Evolutionary conservation across 2,329 filamentous ascomycete genomes (phyloP), one percentile per base, ranked within the genome.

Genomic region (Aspergillus neotritici): DNA sequence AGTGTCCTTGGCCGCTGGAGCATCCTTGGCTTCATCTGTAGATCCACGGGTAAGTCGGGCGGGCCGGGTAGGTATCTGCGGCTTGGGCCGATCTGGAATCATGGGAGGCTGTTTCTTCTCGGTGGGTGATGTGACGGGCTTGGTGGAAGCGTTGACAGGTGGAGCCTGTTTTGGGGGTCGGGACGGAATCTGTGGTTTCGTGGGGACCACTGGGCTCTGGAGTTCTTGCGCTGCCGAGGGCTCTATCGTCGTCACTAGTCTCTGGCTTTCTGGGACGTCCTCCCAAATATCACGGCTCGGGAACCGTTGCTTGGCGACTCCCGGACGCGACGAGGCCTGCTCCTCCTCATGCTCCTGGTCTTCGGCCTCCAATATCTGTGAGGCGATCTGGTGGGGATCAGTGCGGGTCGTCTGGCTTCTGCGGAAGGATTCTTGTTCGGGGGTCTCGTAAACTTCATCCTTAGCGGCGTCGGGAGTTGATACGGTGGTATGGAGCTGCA

Each of bases 261-360:
- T 77, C 44, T 86, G 78, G 57, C 87, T 91, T 56, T 94, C 88
- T 1, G 91, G 91, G 0, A 80, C 83, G 63, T 97, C 91, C 69
- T 97, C 91, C 91, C 91, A 96, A 33, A 96, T 82, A 66, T 97
- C 91, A 42, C 82, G 82, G 62, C 90, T 95, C 0, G 91, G 91
- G 64, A 97, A 97, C 10, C 88, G 81, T 40, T 83, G 82, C 45
- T 80, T 73, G 16, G 57, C 34, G 53, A 77, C 61, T 12, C 71
- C 72, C 4, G 83, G 78, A 15, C 83, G 68, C 13, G 57, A 47
- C 12, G 65, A 56, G 32, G 40, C 28, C 32, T 55, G 55, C 16
- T 52, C 50, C 16, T 52, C 50, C 10, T 44, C 41, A 17, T 48
- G 50, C 8, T 44, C 41, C 17, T 48, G 50, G 1, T 61, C 57